Evolutionary conservation across 83 land plant species (phyloP).

Genomic region (Picea abies): DNA sequence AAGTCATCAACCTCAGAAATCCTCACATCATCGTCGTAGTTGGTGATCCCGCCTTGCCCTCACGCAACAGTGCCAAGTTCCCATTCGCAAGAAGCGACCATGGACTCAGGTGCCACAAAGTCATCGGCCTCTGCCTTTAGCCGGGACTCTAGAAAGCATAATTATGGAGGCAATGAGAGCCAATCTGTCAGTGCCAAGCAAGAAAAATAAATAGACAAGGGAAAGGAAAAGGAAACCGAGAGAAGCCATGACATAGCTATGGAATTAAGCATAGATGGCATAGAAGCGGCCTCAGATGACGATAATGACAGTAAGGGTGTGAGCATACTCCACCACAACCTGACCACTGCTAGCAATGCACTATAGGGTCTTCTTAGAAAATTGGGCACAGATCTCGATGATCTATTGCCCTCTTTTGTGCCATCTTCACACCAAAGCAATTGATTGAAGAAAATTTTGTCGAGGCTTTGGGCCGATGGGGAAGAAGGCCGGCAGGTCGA

Average conservation of each 20-base stretch:
- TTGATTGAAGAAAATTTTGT: constrained; percentile 67
- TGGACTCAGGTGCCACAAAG: no score
- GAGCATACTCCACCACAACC: constrained; percentile 80
- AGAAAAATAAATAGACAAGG: no score
- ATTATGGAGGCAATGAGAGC: no score
- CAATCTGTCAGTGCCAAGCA: no score
- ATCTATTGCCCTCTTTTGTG: constrained; percentile 42
- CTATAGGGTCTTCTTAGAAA: constrained; percentile 90
- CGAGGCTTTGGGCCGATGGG: constrained; percentile 88
- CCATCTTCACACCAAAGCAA: constrained; percentile 38
- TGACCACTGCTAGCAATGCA: constrained; percentile 94
- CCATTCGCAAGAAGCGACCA: no score
- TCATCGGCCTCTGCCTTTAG: no score
- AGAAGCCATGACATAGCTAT: not conserved
- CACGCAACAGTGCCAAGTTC: no score
- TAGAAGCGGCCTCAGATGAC: constrained; percentile 46
- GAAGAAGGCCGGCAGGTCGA: constrained; percentile 85
- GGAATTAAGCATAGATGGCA: constrained; percentile 29
- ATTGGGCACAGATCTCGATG: constrained; percentile 98
- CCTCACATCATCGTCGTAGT: no score
- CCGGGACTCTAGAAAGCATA: no score
- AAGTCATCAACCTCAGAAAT: no score
- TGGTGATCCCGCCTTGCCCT: no score
- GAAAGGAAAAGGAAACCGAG: constrained; percentile 18
- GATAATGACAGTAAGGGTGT: constrained; percentile 61